These are phyloP conservation scores for Solioccasus polychromus DNA, from an alignment of 768 basidiomycete species.

Conservation along the genomic window DNA sequence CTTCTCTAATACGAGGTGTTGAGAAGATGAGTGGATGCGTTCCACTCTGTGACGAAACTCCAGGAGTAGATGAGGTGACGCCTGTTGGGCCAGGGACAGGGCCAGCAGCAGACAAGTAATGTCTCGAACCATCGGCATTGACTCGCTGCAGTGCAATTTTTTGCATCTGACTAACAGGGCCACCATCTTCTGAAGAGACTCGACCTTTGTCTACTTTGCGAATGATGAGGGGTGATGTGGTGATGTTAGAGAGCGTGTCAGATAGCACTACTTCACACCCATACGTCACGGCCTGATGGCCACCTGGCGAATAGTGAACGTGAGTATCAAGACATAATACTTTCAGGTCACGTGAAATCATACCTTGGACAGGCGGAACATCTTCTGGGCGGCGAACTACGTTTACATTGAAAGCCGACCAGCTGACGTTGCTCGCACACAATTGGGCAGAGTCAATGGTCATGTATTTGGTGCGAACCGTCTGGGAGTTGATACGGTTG, in stretches of 20 bases:
- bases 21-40: slow-evolving; percentile 81
- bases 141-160: slow-evolving; percentile 89
- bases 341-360: slow-evolving; percentile 52
- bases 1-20: slow-evolving; percentile 76
- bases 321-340: slow-evolving; percentile 37
- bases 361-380: slow-evolving; percentile 57
- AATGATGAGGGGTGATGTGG: slow-evolving; percentile 81
- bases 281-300: slow-evolving; percentile 86
- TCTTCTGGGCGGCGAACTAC: slow-evolving; percentile 76
- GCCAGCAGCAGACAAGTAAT: slow-evolving; percentile 87
- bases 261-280: slow-evolving; percentile 86
- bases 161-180: slow-evolving; percentile 95
- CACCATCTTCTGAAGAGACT: slow-evolving; percentile 83
- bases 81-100: slow-evolving; percentile 77
- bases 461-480: slow-evolving; percentile 97
- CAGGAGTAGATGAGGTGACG: slow-evolving; percentile 68
- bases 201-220: slow-evolving; percentile 91
- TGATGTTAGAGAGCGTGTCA: slow-evolving; percentile 81
- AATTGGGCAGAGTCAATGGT: slow-evolving; percentile 81
- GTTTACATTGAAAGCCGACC: slow-evolving; percentile 94
- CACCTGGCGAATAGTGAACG: slow-evolving; percentile 44
- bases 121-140: slow-evolving; percentile 76
- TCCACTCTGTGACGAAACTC: slow-evolving; percentile 70
- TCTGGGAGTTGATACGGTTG: slow-evolving; percentile 95
- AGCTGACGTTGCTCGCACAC: slow-evolving; percentile 86